Evolutionary conservation across 805 yeast species (phyloP), one percentile per base, ranked within the genome.

Genomic region (Starmerella geochares): DNA sequence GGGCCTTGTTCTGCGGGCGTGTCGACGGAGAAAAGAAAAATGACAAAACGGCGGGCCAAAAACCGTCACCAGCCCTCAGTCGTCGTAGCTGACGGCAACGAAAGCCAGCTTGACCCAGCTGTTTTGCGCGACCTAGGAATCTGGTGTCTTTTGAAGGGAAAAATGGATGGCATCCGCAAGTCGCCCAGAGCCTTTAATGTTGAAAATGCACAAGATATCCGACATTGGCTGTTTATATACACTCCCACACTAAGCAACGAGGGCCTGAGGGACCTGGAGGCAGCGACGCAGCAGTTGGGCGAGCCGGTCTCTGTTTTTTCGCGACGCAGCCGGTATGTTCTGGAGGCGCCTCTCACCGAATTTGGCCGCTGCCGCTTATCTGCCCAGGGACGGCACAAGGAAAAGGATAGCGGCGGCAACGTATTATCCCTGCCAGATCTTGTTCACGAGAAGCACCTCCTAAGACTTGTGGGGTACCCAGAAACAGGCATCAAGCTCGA

Each of bases 391-490:
- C 32, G 32, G n/a, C 23, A 17, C 3, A 16, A 27, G 24, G 6
- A 38, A 16, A 38, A 24, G 21, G 11, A 23, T 5, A 11, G 6
- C 14, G 27, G 7, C 10, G 17, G 5, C 7, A 11, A 16, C 23
- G 24, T n/a, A 21, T 23, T 27, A 11, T 10, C n/a, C 6, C 16
- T 42, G 28, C 17, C 24, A 5, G 37, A 29, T 21, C 29, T 42
- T 10, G 37, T 42, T 4, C 46, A 42, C 37, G 20, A 21, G 11
- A 4, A 14, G 46, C 46, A 29, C 20, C 19, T 42, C 19, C 46
- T 51, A 29, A 39, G 29, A 8, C 11, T n/a, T 1, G 11, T 33
- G 23, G 54, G 55, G 3, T 58, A 43, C 32, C 57, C 56, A 13
- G 5, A 23, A 17, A 13, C 35, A 8, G 57, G 57, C 11, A 23